Evolutionary conservation across 768 basidiomycete species (phyloP).

Genomic region (Dioszegia crocea): DNA sequence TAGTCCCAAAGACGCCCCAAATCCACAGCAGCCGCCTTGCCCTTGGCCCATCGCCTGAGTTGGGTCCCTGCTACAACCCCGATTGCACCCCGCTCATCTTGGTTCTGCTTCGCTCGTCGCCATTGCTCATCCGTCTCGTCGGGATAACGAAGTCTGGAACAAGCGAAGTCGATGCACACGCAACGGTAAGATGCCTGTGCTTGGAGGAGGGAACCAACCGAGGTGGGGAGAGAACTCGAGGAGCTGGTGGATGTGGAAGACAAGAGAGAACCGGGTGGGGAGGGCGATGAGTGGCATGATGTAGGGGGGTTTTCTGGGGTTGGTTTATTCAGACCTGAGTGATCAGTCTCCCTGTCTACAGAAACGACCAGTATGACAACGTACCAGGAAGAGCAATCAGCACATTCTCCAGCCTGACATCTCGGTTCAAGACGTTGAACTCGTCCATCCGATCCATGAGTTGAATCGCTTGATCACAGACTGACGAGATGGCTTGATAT

Average conservation of each 20-base stretch:
- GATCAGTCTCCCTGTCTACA: background rate
- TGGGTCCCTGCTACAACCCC: background rate
- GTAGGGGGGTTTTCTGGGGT: too few relatives aligned
- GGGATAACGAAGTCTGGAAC: background rate
- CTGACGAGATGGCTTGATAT: background rate
- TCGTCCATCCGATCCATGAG: background rate
- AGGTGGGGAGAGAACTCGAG: too few relatives aligned
- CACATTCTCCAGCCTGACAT: background rate
- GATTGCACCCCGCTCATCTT: background rate
- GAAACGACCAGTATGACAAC: too few relatives aligned
- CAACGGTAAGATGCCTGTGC: background rate
- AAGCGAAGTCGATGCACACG: slow-evolving; percentile 6
- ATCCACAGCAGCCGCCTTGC: background rate
- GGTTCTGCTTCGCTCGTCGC: slow-evolving; percentile 1
- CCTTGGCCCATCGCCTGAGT: background rate
- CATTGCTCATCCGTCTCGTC: slow-evolving; percentile 14
- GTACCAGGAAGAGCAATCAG: too few relatives aligned
- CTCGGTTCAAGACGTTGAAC: background rate
- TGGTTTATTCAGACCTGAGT: too few relatives aligned
- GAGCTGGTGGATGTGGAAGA: too few relatives aligned
- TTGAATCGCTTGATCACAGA: slow-evolving; percentile 1
- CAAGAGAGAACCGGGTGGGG: too few relatives aligned
- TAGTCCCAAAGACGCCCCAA: background rate
- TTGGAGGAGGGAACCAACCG: background rate
- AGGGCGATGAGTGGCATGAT: too few relatives aligned